Evolutionary conservation across 1,284 basidiomycete genomes (phyloP).

Genomic region (Thelephora terrestris): DNA sequence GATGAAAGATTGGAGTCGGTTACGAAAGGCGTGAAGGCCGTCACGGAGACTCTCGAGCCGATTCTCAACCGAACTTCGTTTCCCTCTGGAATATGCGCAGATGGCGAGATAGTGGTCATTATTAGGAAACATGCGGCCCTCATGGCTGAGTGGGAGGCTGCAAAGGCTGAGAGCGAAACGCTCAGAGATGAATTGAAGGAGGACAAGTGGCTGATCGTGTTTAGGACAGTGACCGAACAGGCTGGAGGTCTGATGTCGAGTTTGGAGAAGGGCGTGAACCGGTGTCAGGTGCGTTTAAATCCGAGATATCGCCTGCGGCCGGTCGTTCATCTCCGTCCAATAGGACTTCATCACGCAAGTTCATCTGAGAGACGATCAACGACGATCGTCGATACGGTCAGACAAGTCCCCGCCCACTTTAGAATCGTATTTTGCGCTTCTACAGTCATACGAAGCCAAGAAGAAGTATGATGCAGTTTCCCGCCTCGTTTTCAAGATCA

Average conservation of each 20-base stretch:
- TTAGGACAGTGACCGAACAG: slow-evolving; percentile 84
- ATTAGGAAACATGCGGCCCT: slow-evolving; percentile 64
- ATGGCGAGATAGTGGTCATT: slow-evolving; percentile 41
- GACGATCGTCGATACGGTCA: slow-evolving; percentile 41
- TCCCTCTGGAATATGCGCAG: slow-evolving; percentile 18
- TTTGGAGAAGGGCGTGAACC: slow-evolving; percentile 80
- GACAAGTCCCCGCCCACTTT: slow-evolving; percentile 44
- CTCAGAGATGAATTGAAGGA: slow-evolving; percentile 88
- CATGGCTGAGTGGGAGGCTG: slow-evolving; percentile 66
- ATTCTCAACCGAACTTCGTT: slow-evolving; percentile 40
- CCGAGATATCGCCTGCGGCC: neutral
- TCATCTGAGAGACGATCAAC: slow-evolving; percentile 36
- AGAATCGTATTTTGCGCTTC: slow-evolving; percentile 53
- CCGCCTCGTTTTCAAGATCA: neutral
- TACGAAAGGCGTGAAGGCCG: slow-evolving; percentile 53
- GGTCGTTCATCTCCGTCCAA: neutral
- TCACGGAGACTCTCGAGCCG: slow-evolving; percentile 55
- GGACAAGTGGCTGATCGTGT: slow-evolving; percentile 93
- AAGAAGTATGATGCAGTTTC: slow-evolving; percentile 50
- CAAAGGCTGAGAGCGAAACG: slow-evolving; percentile 73
- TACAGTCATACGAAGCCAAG: slow-evolving; percentile 74
- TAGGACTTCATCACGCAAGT: slow-evolving; percentile 80
- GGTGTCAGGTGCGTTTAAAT: slow-evolving; percentile 56
- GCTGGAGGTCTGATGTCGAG: slow-evolving; percentile 96
- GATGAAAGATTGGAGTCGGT: slow-evolving; percentile 74